These are phyloP conservation scores for Pichia sorboxylosa DNA, from an alignment of 1,139 yeast species.

Conservation along the genomic window DNA sequence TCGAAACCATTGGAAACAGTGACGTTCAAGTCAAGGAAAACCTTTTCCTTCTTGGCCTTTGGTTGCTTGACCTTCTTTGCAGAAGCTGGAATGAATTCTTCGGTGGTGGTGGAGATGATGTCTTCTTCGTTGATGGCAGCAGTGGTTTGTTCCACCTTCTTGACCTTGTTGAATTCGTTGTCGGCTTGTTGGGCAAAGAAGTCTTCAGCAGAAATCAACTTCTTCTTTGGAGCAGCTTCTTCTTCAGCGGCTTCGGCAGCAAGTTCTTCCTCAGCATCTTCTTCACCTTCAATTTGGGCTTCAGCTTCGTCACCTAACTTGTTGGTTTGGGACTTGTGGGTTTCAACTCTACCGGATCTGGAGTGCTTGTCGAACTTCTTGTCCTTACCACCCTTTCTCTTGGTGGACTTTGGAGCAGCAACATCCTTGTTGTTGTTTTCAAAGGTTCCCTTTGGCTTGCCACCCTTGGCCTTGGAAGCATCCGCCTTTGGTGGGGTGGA, in stretches of 20 bases:
- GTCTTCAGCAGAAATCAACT: slow-evolving; percentile 53
- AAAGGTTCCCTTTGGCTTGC: slow-evolving; percentile 42
- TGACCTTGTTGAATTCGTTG: slow-evolving; percentile 21
- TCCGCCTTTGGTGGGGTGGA: slow-evolving; percentile 75
- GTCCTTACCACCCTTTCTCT: slow-evolving; percentile 34
- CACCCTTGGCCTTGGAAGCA: slow-evolving; percentile 68
- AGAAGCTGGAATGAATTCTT: slow-evolving; percentile 44
- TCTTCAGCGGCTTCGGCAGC: slow-evolving; percentile 30
- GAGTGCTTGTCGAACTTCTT: slow-evolving; percentile 71
- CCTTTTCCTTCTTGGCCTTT: slow-evolving; percentile 61
- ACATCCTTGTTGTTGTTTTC: slow-evolving; percentile 59
- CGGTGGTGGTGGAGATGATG: slow-evolving; percentile 45
- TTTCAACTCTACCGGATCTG: slow-evolving; percentile 72
- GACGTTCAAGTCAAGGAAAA: slow-evolving; percentile 52
- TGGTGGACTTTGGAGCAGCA: slow-evolving; percentile 45
- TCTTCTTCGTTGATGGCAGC: slow-evolving; percentile 49
- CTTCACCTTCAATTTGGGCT: slow-evolving; percentile 54
- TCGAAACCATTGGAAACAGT: slow-evolving; percentile 19
- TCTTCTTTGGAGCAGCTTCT: slow-evolving; percentile 25
- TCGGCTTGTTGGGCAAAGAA: slow-evolving; percentile 52
- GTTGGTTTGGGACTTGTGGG: slow-evolving; percentile 72
- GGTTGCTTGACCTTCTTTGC: slow-evolving; percentile 47
- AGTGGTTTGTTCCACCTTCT: slow-evolving; percentile 52
- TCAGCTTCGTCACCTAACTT: slow-evolving; percentile 76
- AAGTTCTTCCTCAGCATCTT: slow-evolving; percentile 44